Conservation (phyloP, 768 basidiomycete genomes). For the Rhodotorula babjevae region DNA sequence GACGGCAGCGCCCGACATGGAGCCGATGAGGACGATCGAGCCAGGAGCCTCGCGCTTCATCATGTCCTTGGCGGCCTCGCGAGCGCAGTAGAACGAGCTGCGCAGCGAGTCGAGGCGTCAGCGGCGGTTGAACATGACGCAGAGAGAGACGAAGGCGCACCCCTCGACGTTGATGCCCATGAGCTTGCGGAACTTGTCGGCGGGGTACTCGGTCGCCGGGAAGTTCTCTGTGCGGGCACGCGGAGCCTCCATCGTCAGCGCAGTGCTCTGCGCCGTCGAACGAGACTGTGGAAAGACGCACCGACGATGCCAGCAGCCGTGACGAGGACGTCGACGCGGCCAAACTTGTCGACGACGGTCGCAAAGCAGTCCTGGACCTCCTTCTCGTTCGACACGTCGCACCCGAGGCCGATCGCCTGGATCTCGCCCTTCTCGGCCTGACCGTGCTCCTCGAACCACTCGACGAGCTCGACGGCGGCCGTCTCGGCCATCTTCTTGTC, state of each 20-base stretch:
- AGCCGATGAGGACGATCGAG: constrained; percentile 72
- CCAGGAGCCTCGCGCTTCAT: constrained; percentile 55
- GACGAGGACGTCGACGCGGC: constrained; percentile 73
- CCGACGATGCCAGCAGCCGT: constrained; percentile 67
- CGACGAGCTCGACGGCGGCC: constrained; percentile 65
- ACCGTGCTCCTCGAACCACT: constrained; percentile 55
- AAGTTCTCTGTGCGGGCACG: constrained; percentile 36
- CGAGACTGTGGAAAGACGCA: background rate
- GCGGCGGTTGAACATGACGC: background rate
- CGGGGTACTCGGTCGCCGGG: constrained; percentile 59
- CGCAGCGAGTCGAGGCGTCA: background rate
- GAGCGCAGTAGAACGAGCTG: constrained; percentile 80
- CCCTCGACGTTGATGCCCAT: constrained; percentile 90
- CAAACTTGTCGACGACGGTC: constrained; percentile 60
- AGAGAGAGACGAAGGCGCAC: constrained; percentile 45
- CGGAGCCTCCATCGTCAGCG: too few species aligned
- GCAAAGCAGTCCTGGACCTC: constrained; percentile 70
- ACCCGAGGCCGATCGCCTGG: constrained; percentile 68
- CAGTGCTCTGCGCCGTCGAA: too few species aligned
- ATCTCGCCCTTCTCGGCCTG: constrained; percentile 58
- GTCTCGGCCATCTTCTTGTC: constrained; percentile 62
- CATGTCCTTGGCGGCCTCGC: constrained; percentile 90
- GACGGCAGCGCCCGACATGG: constrained; percentile 80
- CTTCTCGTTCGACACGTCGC: constrained; percentile 79
- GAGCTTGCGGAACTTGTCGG: constrained; percentile 72